Evolutionary conservation across 306 rosid genomes (phyloP), one percentile per base, ranked within the genome.

Genomic region (Aeschynomene evenia): DNA sequence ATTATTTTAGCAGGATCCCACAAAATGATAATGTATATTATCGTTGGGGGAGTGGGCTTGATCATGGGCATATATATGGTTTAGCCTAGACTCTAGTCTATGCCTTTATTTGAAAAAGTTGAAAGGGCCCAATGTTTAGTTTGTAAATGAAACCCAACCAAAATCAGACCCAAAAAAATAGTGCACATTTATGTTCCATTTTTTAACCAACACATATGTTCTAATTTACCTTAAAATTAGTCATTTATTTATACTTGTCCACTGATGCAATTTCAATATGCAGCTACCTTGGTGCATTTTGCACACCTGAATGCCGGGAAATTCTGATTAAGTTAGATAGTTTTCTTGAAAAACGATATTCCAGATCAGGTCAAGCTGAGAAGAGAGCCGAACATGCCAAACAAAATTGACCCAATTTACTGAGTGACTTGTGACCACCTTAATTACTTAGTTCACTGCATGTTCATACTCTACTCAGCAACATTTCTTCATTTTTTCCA

Each of bases 271-370:
- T 5, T 28, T 9, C 16, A 26, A 29, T 29, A 34, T 66, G 58
- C 71, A 66, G 71, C 19, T 48, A 28, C 26, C 42, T 66, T 29
- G 43, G 42, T 49, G 71, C 71, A 46, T 66, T n/a, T 31, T 66
- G 71, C 71, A 28, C 56, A 26, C 36, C 24, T 19, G 28, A 46
- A 66, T 66, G 71, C 29, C 57, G 57, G 48, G 58, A 16, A 24
- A 4, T 9, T 16, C 19, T 6, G 59, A 16, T 48, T 16, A 26
- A 9, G 1, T 20, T 37, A 22, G 68, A 62, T 20, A 23, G 5
- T 28, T 12, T 29, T 29, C 5, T 28, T 12, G 37, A 26, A 0
- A 1, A 7, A 9, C 13, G 13, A 9, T 9, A 6, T 29, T 48
- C 18, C 29, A 40, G 19, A 26, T 24, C 28, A 48, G 39, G 37